Conservation (phyloP, 2,329 filamentous ascomycete species). For the Thelonectria discophora region DNA sequence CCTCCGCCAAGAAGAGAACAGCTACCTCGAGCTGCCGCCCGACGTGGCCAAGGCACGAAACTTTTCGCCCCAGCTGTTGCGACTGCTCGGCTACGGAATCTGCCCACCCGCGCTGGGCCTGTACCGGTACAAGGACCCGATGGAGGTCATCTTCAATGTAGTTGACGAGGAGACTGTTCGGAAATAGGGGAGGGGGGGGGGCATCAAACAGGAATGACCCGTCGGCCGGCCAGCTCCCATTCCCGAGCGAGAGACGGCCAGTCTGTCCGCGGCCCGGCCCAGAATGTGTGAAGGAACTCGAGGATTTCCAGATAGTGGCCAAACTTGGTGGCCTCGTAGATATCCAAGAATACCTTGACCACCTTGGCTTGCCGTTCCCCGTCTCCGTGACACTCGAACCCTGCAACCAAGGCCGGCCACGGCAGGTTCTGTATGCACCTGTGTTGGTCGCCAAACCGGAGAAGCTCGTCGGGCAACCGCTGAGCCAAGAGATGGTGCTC, state of each 20-base stretch:
- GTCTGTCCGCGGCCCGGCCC: not conserved
- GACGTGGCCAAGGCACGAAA: conserved; percentile 16
- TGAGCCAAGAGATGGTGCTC: not conserved
- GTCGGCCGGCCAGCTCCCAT: conserved; percentile 4
- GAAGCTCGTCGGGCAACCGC: not conserved
- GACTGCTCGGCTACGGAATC: conserved; percentile 23
- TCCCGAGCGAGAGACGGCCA: conserved; percentile 1
- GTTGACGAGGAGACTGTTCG: conserved; percentile 27
- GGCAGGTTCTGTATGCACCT: not conserved
- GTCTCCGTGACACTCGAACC: conserved; percentile 6
- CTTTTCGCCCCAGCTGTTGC: conserved; percentile 26
- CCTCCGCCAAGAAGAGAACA: conserved; percentile 25
- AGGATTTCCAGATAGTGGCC: conserved; percentile 4
- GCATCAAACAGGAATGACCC: not conserved
- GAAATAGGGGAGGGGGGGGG: not conserved
- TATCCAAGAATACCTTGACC: conserved; percentile 1
- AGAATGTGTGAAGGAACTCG: not conserved
- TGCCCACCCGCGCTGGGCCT: conserved; percentile 23
- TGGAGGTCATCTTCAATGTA: conserved; percentile 26
- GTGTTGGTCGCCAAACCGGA: not conserved
- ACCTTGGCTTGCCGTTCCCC: not conserved
- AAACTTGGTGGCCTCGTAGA: conserved; percentile 1
- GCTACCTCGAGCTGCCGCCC: conserved; percentile 27
- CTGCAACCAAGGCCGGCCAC: conserved; percentile 4
- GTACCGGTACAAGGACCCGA: conserved; percentile 31